Evolutionary conservation across 2,329 filamentous ascomycete genomes (phyloP), one percentile per base, ranked within the genome.

Genomic region (Daldinia sp.): DNA sequence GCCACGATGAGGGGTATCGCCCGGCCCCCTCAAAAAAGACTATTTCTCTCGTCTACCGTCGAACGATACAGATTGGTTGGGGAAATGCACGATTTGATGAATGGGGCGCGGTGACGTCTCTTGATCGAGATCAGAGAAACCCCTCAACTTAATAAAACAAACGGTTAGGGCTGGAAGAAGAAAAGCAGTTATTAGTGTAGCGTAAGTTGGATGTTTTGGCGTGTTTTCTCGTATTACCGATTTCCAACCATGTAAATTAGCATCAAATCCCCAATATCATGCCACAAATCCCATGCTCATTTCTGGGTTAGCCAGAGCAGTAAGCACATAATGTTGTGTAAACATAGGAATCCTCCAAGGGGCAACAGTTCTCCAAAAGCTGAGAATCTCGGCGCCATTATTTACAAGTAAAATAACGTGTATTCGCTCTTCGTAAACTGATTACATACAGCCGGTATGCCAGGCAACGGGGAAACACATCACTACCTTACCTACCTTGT

Each of bases 271-370:
- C 17, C 43, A 48, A 57, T 55, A 13, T 34, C 21, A 39, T 57
- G 17, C 30, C 48, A 47, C 47, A 50, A 25, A 25, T 41, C 27
- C 29, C 49, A 56, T 43, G 29, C n/a, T 41, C 45, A 34, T 55
- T 50, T 45, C 35, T 37, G 23, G 43, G 25, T 54, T 51, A 60
- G 51, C 32, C 51, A 51, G 43, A 47, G 49, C 55, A 63, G 59
- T 63, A 58, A 63, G 60, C 48, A 54, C 63, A 63, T 66, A 30
- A 29, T 48, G 43, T 51, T n/a, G 52, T 63, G 56, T 55, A 47
- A 56, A 57, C 52, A 49, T 56, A 39, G 54, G 27, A 39, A n/a
- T n/a, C n/a, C 37, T 34, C 30, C 32, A 52, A 37, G 15, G 54
- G 25, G 34, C 23, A 13, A 23, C n/a, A 21, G 13, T 25, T 61